Conservation (phyloP, 495 filamentous ascomycete genomes). For the Talaromyces borbonicus region DNA sequence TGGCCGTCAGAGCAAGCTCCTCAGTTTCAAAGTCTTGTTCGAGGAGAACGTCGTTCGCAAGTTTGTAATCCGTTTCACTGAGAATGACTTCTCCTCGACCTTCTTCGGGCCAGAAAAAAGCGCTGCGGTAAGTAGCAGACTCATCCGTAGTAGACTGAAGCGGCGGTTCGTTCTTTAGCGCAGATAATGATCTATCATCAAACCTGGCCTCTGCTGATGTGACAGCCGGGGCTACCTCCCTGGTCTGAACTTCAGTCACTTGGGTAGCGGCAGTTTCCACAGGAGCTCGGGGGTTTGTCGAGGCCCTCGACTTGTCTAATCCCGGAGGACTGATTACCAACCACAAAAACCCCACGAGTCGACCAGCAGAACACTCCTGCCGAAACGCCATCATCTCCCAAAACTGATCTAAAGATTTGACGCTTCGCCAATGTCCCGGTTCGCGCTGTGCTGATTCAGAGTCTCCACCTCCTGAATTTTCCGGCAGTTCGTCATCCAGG, state of each 20-base stretch:
- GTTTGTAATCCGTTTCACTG: constrained; percentile 61
- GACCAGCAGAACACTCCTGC: constrained; percentile 88
- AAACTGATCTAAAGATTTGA: constrained; percentile 77
- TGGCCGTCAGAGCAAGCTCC: constrained; percentile 57
- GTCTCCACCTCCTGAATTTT: constrained; percentile 12
- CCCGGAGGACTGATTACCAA: constrained; percentile 58
- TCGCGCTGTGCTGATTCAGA: constrained; percentile 21
- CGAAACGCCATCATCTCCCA: constrained; percentile 98
- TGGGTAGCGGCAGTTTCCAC: neutral
- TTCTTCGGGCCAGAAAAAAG: constrained; percentile 59
- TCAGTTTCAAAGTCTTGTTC: constrained; percentile 72
- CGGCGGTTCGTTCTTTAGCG: constrained; percentile 44
- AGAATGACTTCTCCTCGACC: constrained; percentile 64
- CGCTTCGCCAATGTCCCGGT: constrained; percentile 67
- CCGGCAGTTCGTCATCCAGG: constrained; percentile 68
- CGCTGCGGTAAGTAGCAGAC: constrained; percentile 22
- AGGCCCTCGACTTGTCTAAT: constrained; percentile 21
- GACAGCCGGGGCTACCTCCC: neutral
- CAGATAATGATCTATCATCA: constrained; percentile 24
- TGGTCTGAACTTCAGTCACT: constrained; percentile 5
- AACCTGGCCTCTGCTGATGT: constrained; percentile 7
- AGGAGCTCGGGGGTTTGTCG: constrained; percentile 7
- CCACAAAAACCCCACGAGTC: constrained; percentile 92
- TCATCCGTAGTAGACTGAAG: constrained; percentile 9
- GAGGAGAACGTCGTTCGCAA: constrained; percentile 68